Percentiles rank a stretch among this genome's conserved stretches.
Evolutionary conservation across 352 stramenopile species (phyloP).

Genomic region (Pythium aristosporum): DNA sequence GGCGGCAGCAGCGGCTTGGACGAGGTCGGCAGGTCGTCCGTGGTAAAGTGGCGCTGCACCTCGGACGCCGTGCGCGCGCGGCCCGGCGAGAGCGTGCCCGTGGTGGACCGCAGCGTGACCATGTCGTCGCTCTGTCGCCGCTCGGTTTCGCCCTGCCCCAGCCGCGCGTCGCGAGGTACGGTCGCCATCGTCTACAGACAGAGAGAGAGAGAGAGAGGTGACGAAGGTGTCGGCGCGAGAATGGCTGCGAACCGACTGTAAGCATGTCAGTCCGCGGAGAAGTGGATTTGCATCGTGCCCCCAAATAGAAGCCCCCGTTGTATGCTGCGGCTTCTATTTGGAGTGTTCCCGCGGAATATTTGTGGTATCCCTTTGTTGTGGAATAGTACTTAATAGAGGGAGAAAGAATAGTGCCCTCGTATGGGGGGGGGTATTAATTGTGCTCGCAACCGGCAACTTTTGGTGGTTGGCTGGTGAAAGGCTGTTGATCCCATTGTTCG

Average conservation of each 20-base stretch:
- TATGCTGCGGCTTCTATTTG: too few species aligned
- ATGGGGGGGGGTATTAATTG: too few species aligned
- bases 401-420: conserved; percentile 5
- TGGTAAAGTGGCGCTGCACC: conserved; percentile 50
- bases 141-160: conserved; percentile 21
- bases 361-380: neutral
- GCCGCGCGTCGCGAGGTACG: conserved; percentile 28
- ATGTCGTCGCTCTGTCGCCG: conserved; percentile 26
- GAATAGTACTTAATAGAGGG: neutral
- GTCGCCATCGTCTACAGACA: conserved; percentile 19
- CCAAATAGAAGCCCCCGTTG: too few species aligned
- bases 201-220: neutral
- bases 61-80: conserved; percentile 36
- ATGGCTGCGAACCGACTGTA: conserved; percentile 20
- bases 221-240: conserved; percentile 11
- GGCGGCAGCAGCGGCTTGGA: conserved; percentile 49
- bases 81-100: conserved; percentile 46
- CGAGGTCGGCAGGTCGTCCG: conserved; percentile 60
- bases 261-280: neutral
- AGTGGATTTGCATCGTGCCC: conserved; percentile 18
- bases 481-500: neutral
- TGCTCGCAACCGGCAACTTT: too few species aligned
- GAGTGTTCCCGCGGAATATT: neutral
- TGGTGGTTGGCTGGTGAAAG: conserved; percentile 23
- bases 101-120: conserved; percentile 30